phyloP scores from a whole-genome alignment of 2,329 filamentous ascomycete species.

The Neofusicoccum sp. region DNA sequence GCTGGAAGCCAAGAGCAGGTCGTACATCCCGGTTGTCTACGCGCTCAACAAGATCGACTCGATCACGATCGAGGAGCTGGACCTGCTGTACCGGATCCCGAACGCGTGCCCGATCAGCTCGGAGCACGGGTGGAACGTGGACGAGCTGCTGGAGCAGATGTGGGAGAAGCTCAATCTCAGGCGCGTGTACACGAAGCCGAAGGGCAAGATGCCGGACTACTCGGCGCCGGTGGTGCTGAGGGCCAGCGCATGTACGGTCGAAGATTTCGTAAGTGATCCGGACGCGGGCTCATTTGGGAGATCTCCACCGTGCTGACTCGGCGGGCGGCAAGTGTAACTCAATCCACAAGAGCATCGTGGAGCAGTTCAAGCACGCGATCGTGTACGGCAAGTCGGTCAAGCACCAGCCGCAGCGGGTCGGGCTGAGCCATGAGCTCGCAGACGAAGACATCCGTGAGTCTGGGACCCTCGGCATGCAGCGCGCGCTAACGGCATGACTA shows the following conservation, averaged over 20 bases:
- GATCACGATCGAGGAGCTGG: conserved; percentile 95
- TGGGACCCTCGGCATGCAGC: neutral
- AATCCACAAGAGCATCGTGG: conserved; percentile 93
- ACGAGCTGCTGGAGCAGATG: conserved; percentile 96
- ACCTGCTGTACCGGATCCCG: conserved; percentile 92
- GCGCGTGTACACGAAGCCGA: conserved; percentile 96
- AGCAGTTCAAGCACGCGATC: conserved; percentile 92
- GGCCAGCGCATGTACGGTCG: conserved; percentile 78
- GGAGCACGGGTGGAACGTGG: conserved; percentile 92
- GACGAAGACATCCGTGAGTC: conserved; percentile 93
- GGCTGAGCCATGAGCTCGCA: conserved; percentile 82
- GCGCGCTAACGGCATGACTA: conserved; percentile 30
- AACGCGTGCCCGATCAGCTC: conserved; percentile 97
- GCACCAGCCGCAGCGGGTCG: conserved; percentile 96
- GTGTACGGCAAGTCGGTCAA: conserved; percentile 98
- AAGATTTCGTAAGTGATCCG: conserved; percentile 80
- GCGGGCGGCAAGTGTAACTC: conserved; percentile 73
- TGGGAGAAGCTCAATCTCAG: conserved; percentile 94
- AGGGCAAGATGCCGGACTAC: conserved; percentile 93
- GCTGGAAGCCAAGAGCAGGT: conserved; percentile 88
- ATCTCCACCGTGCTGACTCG: conserved; percentile 34
- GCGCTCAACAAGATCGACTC: conserved; percentile 99
- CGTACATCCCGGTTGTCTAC: conserved; percentile 98
- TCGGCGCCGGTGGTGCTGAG: conserved; percentile 84
- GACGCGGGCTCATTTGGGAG: neutral